Evolutionary conservation across 352 stramenopile species (phyloP), one percentile per base, ranked within the genome.

Genomic region (Nothophytophthora sp.): DNA sequence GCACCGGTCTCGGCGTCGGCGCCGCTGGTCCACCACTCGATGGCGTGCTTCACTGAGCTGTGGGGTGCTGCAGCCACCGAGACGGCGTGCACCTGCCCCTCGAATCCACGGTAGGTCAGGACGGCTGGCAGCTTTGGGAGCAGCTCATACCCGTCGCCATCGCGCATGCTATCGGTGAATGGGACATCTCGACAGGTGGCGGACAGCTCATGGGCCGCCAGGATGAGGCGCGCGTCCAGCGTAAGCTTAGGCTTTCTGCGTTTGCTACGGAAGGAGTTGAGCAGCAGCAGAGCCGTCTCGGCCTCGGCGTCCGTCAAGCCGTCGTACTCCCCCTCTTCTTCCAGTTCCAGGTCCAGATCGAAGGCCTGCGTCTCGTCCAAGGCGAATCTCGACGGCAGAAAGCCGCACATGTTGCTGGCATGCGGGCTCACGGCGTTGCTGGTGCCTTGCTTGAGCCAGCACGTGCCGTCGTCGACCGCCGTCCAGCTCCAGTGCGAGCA

Each of bases 401-500:
- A 70, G 13, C 61, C 61, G 19, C 61, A 70, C 19, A 53, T 33
- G 20, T 50, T 30, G 0, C 4, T 18, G 12, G 50, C 42, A 29
- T 67, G 61, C 5, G 30, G 39, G 13, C 40, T 7, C 16, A 56
- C 61, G 16, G 37, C 53, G 22, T 49, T 56, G 6, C 34, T 44
- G 18, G 41, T 24, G 25, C 61, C 61, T 5, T 60, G 42, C 30
- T 72, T 69, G 25, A 76, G 65, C 36, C 58, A 56, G 25, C 68
- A 78, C 19, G 60, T 72, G 38, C 67, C 67, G 23, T 32, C 45
- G 5, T 34, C 24, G 16, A 48, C 49, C 15, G 56, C 23, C 15
- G 52, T 59, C 65, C 65, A 79, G 28, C 60, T 71, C 65, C 65
- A 79, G 40, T 79, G 69, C 38, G 69, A 66, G 41, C 69, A 79